Evolutionary conservation across 805 yeast species (phyloP), one percentile per base, ranked within the genome.

Genomic region (Yarrowia sp.): DNA sequence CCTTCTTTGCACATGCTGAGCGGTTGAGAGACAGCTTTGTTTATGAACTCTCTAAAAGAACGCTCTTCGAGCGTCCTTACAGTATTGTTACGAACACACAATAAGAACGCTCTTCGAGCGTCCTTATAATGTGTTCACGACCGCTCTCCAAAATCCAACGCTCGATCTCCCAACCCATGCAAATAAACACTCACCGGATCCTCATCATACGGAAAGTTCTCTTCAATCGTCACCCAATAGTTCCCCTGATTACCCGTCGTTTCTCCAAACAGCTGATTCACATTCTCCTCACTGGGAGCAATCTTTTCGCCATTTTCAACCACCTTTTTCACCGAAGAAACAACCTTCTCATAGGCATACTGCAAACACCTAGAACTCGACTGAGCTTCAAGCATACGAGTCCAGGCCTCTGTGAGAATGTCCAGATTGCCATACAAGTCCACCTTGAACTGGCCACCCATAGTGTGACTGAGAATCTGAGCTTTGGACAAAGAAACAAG

Each of bases 401-500:
- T 10, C 64, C 50, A 44, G 17, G 64, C 13, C 9, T 43, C 51
- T 8, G 18, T 36, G 11, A 44, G 42, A 8, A 35, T 17, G 3
- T 44, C 42, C n/a, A 58, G 43, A n/a, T 43, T 58, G n/a, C 51
- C 50, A 7, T 18, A 18, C 14, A 58, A 42, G 14, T 58, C 64
- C 22, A 58, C 50, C 35, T 32, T 35, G 64, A 44, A 35, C n/a
- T 33, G 32, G 8, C 41, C 64, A 2, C 51, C 50, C 42, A 43
- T n/a, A 18, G 45, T 10, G 9, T 43, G 41, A 8, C 51, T 32
- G 18, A 58, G 43, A 8, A 58, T 58, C 28, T 58, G 51, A 2
- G 51, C 64, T 17, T 43, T 58, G 6, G 64, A 43, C 39, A 58
- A 18, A n/a, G 64, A 58, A 13, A 58, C 64, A 11, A 43, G 43